Percentiles rank a stretch among this genome's conserved stretches.
phyloP scores from a whole-genome alignment of 768 basidiomycete species.

The Boletales sp. region DNA sequence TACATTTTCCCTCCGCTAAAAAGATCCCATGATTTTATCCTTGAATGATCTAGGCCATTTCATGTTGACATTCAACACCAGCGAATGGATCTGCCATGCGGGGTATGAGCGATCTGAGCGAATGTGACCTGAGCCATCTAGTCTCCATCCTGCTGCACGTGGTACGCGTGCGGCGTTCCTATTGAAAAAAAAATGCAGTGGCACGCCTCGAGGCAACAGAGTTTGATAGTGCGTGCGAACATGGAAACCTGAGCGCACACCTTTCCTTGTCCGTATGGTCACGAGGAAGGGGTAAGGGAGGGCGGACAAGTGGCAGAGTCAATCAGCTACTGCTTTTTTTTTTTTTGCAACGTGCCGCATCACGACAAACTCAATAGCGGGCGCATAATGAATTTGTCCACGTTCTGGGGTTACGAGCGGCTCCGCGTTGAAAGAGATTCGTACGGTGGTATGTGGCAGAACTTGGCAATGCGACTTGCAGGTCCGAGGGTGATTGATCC shows the following conservation, averaged over 20 bases:
- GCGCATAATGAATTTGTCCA: conserved; percentile 8
- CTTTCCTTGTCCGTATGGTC: conserved; percentile 8
- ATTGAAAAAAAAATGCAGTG: conserved; percentile 5
- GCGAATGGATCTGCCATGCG: conserved; percentile 7
- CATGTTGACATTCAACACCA: conserved; percentile 11
- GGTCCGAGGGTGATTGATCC: conserved; percentile 10
- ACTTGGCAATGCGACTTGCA: neutral
- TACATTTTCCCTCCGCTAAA: too few species aligned
- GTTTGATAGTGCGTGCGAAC: conserved; percentile 23
- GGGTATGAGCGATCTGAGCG: neutral
- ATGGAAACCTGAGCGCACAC: conserved; percentile 2
- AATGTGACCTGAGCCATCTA: neutral
- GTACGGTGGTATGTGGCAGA: too few species aligned
- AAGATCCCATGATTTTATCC: neutral
- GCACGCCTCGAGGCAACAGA: conserved; percentile 26
- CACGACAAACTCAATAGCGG: conserved; percentile 1
- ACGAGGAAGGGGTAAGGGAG: conserved; percentile 8
- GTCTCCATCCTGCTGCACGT: conserved; percentile 10
- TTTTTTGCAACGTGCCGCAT: neutral
- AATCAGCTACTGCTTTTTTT: neutral
- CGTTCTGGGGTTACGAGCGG: conserved; percentile 29
- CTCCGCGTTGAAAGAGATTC: conserved; percentile 8
- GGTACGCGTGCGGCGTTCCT: conserved; percentile 11
- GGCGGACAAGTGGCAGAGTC: neutral
- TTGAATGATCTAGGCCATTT: neutral